Evolutionary conservation across 768 basidiomycete species (phyloP), one percentile per base, ranked within the genome.

Genomic region (Tulasnella calospora): DNA sequence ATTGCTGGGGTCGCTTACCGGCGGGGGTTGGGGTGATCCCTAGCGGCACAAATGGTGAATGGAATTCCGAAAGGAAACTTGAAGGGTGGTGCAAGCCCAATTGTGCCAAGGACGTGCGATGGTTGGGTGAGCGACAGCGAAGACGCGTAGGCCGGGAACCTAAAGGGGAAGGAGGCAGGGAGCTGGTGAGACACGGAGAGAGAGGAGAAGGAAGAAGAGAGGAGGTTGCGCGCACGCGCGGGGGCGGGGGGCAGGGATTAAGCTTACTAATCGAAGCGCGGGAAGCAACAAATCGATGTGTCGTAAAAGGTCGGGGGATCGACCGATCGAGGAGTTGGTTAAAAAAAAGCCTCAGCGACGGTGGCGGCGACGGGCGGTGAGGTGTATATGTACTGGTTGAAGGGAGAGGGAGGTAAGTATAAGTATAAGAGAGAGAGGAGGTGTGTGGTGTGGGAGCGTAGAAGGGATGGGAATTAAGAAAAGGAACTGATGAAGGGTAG

Each of bases 261-360:
- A 67, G 15, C 61, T 67, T 67, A 67, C 61, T 27, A 67, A 67
- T 67, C 61, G 61, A 67, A 67, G 61, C 61, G 61, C 61, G 61
- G 61, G 61, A 67, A 67, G 61, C 3, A 44, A 33, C 61, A 67
- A 67, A 67, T 67, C 61, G 61, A 35, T 67, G 61, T 35, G 27
- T 67, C 33, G 30, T 67, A 27, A 35, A 30, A 67, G 15, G 61
- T 67, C 61, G 61, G 61, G 61, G 61, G 61, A 67, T 67, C 61
- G 61, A 67, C 61, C 30, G 61, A 67, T 67, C 61, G 61, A 67
- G 61, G 61, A 2, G 61, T 6, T 67, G 61, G 19, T 27, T 9
- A 9, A 35, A 67, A 27, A 35, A 67, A 67, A 67, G 33, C 33
- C 27, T 9, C 33, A 67, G 27, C 57, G 23, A 30, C 51, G 19